Base-by-base conservation (phyloP, 371 early-diverging fungal species). In the Mucor indicus region DNA sequence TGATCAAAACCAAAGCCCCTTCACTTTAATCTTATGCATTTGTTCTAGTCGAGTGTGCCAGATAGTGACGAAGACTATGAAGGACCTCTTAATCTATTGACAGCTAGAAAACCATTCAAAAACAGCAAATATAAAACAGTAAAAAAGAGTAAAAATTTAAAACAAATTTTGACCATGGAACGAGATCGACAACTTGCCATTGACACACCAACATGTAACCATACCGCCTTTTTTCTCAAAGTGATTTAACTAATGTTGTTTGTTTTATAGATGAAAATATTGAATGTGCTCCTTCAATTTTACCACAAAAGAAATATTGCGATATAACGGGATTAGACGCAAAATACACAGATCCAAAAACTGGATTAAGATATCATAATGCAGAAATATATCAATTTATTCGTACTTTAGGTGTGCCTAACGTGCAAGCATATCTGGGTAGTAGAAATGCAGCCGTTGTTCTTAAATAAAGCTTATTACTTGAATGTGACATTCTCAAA, bases 291-390 rank as follows among this genome's bases (percentile, higher is more conserved):
- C 95, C 95, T 10, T 91, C 92, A 12, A 57, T 91, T 45, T 47
- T 74, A 27, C 95, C 95, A 15, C 84, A 80, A 51, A 89, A 89
- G 63, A 92, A 93, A 58, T 94, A 94, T 65, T 94, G 95, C 60
- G 95, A 93, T 55, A 83, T 94, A 44, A 94, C 93, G 1, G 93
- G 93, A 13, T 60, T 93, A 37, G 83, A 81, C 53, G 91, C 92
- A 15, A 74, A 67, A 19, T 94, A 94, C 58, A 89, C 89, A 3
- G 94, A 94, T 65, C 93, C 94, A 7, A 92, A 91, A 64, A 90
- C 92, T 0, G 79, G 84, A 19, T 68, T 94, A 32, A 73, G 91
- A 23, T 94, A 92, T 53, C 83, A 87, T 56, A 86, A 86, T 50
- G 80, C 86, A 1, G 91, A 92, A 58, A 80, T 92, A 13, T 93